Evolutionary conservation across 768 basidiomycete genomes (phyloP).

Genomic region (Termitomyces sp.): DNA sequence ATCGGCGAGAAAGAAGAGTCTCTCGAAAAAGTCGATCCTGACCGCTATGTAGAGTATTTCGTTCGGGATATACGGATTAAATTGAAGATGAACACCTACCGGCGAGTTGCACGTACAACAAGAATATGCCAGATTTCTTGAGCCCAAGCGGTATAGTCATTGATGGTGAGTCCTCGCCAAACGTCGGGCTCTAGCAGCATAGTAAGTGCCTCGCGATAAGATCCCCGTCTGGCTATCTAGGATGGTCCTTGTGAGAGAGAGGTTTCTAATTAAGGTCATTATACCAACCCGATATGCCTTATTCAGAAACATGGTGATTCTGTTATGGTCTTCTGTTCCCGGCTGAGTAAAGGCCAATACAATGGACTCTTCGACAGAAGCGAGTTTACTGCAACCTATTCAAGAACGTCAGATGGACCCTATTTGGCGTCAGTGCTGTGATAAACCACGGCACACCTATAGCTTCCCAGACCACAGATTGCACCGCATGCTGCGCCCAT

Average conservation of each 20-base stretch:
- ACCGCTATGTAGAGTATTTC: constrained; percentile 36
- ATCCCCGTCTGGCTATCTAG: constrained; percentile 68
- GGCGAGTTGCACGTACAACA: constrained; percentile 60
- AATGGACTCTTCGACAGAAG: constrained; percentile 63
- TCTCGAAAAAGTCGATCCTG: constrained; percentile 66
- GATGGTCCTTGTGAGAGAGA: neutral
- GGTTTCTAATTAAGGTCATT: neutral
- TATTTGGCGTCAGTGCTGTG: neutral
- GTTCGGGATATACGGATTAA: neutral
- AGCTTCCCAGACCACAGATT: constrained; percentile 68
- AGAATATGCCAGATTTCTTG: constrained; percentile 77
- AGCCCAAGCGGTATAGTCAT: constrained; percentile 72
- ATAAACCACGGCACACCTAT: constrained; percentile 41
- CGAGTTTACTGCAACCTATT: constrained; percentile 63
- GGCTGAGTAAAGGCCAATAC: constrained; percentile 62
- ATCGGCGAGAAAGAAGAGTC: constrained; percentile 56
- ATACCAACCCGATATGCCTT: constrained; percentile 60
- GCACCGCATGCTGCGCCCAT: constrained; percentile 71
- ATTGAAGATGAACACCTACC: constrained; percentile 51
- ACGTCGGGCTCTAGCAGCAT: constrained; percentile 63
- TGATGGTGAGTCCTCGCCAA: constrained; percentile 63
- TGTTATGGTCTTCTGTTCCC: constrained; percentile 57
- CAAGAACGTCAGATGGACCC: neutral
- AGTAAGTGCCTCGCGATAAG: constrained; percentile 56
- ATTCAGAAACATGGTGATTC: constrained; percentile 59